Evolutionary conservation across 116 monocot genomes (phyloP).

Genomic region (Iris pallida): DNA sequence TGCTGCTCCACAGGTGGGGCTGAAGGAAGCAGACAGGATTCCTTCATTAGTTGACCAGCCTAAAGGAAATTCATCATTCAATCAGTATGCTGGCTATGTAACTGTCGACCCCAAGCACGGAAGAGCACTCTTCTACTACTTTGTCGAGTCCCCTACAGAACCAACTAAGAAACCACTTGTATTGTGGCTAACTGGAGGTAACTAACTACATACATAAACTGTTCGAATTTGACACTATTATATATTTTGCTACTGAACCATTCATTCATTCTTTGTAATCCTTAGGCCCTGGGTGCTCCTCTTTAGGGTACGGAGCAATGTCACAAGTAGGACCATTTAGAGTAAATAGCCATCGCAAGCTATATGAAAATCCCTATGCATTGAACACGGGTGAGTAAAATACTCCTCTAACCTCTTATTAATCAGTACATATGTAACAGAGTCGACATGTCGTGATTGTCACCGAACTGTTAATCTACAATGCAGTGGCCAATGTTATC

Average conservation of each 20-base stretch:
- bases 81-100: constrained; percentile 41
- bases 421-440: neutral
- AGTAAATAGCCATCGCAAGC: constrained; percentile 30
- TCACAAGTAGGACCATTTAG: constrained; percentile 44
- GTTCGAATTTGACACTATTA: neutral
- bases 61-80: constrained; percentile 13
- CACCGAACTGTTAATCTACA: neutral
- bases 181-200: constrained; percentile 48
- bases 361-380: constrained; percentile 26
- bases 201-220: neutral
- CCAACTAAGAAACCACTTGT: constrained; percentile 20
- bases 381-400: constrained; percentile 38
- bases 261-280: neutral
- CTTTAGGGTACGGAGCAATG: constrained; percentile 43
- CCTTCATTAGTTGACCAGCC: constrained; percentile 27
- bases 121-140: constrained; percentile 41
- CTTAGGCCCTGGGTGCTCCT: constrained; percentile 50
- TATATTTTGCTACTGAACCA: too few relatives aligned
- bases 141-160: constrained; percentile 19
- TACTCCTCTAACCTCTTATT: neutral
- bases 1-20: constrained; percentile 4
- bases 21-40: constrained; percentile 23
- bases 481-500: constrained; percentile 30
- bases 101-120: constrained; percentile 25
- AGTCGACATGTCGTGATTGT: neutral